Base-by-base conservation (phyloP, 257 asterid genomes). In the Salvia miltiorrhiza region DNA sequence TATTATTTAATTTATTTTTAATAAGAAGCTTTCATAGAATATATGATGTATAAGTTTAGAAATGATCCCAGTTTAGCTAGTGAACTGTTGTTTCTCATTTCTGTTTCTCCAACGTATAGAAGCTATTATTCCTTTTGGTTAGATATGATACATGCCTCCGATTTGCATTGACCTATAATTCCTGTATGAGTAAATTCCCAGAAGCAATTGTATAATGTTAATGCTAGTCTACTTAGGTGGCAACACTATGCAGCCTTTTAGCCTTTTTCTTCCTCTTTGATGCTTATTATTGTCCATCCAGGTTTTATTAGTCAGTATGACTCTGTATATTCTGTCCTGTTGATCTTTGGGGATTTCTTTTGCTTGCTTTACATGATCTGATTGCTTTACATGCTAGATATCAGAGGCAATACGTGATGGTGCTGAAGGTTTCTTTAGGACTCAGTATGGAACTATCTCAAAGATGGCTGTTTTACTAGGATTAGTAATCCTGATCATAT, bases 401-500 rank as follows among this genome's bases (percentile, higher is more conserved):
- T 91, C 99, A 78, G 99, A 94, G 71, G 99, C 97, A 24, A 94
- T 94, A 78, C 99, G 99, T 59, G 99, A 94, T 81, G 99, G 99
- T 65, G 97, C 99, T 63, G 97, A 94, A 82, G 99, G 99, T 73
- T 94, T 82, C 87, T 88, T 91, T 76, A 89, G 96, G 83, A 91
- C 97, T 47, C 99, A 94, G 80, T 94, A 94, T 49, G 95, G 97
- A 64, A 79, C 99, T 63, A 94, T 94, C 57, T 91, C 97, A 66
- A 94, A 87, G 85, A 94, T 94, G 99, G 97, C 97, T 70, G 37
- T 85, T 33, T 59, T 94, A 57, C 80, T 94, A 67, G 99, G 81
- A 77, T 70, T 91, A 59, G 78, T 81, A 33, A 91, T 94, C 80
- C 81, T 87, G 66, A 40, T 84, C 84, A 91, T 94, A 82, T 94